phyloP scores from a whole-genome alignment of 2,329 filamentous ascomycete genomes.

The Calonectria fujianensis region DNA sequence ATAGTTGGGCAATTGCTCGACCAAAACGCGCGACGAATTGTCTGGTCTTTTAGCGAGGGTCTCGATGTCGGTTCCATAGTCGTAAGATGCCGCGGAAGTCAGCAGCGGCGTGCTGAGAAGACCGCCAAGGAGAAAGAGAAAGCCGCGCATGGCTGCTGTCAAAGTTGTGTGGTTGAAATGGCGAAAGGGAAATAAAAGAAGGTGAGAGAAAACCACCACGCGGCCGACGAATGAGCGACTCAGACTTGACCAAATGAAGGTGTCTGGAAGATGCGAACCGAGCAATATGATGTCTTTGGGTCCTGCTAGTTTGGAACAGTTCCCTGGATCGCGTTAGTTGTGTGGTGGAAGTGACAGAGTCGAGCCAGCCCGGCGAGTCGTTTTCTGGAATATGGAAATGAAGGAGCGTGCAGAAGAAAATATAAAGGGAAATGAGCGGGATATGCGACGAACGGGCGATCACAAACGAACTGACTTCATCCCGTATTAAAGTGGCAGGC shows the following conservation, averaged over 20 bases:
- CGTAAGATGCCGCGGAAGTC: slow-evolving; percentile 61
- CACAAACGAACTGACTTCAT: slow-evolving; percentile 19
- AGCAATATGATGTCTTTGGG: slow-evolving; percentile 14
- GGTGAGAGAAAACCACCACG: background rate
- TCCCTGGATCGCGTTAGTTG: slow-evolving; percentile 12
- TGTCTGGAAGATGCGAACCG: background rate
- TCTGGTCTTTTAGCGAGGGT: slow-evolving; percentile 64
- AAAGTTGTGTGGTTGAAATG: background rate
- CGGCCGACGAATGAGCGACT: background rate
- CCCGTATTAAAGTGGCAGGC: slow-evolving; percentile 23
- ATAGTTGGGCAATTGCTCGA: slow-evolving; percentile 64
- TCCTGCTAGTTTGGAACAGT: slow-evolving; percentile 25
- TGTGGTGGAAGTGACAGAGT: slow-evolving; percentile 7
- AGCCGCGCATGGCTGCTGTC: slow-evolving; percentile 41
- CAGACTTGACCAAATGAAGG: slow-evolving; percentile 15
- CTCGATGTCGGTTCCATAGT: slow-evolving; percentile 70
- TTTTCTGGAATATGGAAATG: background rate
- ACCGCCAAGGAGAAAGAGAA: slow-evolving; percentile 37
- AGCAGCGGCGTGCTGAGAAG: slow-evolving; percentile 38
- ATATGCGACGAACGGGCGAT: slow-evolving; percentile 6
- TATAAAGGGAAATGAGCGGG: background rate
- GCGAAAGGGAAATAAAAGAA: background rate
- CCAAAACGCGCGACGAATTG: slow-evolving; percentile 61
- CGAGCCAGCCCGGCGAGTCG: slow-evolving; percentile 31
- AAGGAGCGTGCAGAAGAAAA: background rate